Percentiles rank a stretch among this genome's conserved stretches.
Evolutionary conservation across 805 yeast genomes (phyloP).

Genomic region (Grigorovia yakushimaensis): DNA sequence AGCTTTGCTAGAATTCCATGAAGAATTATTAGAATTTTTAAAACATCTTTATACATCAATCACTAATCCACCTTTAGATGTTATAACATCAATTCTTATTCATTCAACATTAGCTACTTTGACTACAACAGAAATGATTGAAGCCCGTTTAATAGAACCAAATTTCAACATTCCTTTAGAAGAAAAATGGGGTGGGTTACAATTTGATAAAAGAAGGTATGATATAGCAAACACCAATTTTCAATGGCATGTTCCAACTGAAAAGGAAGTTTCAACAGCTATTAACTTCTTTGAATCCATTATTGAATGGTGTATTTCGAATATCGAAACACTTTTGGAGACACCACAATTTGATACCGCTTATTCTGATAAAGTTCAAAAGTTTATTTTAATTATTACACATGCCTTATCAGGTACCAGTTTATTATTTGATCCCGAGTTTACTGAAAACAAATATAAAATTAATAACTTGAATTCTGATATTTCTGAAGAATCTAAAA

Average conservation of each 20-base stretch:
- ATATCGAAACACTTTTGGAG: constrained; percentile 31
- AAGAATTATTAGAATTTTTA: constrained; percentile 36
- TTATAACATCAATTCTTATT: constrained; percentile 50
- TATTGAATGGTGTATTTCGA: constrained; percentile 34
- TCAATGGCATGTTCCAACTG: constrained; percentile 68
- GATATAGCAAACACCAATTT: constrained; percentile 41
- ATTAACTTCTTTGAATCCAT: constrained; percentile 46
- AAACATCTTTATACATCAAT: constrained; percentile 22
- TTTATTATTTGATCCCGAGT: constrained; percentile 64
- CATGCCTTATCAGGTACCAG: constrained; percentile 63
- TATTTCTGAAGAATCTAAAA: neutral
- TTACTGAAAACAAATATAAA: constrained; percentile 25
- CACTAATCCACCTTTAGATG: constrained; percentile 47
- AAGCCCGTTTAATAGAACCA: constrained; percentile 44
- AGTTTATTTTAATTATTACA: constrained; percentile 47
- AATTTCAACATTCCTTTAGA: constrained; percentile 30
- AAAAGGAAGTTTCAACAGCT: constrained; percentile 49
- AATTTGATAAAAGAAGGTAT: constrained; percentile 45
- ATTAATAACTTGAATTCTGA: neutral
- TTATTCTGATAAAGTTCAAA: constrained; percentile 44
- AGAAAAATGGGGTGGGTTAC: constrained; percentile 69
- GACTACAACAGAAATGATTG: constrained; percentile 52
- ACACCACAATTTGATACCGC: constrained; percentile 15
- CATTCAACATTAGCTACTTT: constrained; percentile 58
- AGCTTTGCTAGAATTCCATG: constrained; percentile 34